A percentile compares a stretch with the other conserved stretches of the same genome.
These are phyloP conservation scores for Triglochin maritima DNA, from an alignment of 106 monocot species.

Conservation along the genomic window DNA sequence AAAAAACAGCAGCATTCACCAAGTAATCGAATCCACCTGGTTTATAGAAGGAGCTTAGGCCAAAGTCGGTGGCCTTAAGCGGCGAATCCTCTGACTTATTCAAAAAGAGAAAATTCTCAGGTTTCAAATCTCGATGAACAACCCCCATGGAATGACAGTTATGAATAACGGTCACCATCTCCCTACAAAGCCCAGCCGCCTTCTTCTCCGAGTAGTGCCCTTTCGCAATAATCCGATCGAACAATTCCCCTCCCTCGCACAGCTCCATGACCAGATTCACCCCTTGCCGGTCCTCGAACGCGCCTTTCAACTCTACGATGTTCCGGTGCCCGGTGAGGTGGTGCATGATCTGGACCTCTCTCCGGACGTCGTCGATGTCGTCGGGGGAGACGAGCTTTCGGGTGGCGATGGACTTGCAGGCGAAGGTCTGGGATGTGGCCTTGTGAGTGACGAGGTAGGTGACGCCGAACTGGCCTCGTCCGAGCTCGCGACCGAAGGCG, in stretches of 20 bases:
- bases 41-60: conserved; percentile 45
- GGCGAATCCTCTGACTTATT: conserved; percentile 35
- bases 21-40: conserved; percentile 34
- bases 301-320: conserved; percentile 18
- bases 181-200: conserved; percentile 36
- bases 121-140: conserved; percentile 62
- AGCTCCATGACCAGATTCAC: conserved; percentile 62
- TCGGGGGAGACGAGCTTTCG: conserved; percentile 6
- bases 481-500: conserved; percentile 15
- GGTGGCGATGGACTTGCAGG: conserved; percentile 24
- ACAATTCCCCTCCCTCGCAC: conserved; percentile 67
- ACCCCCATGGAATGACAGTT: conserved; percentile 50
- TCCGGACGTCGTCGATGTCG: conserved; percentile 19
- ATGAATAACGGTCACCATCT: conserved; percentile 38
- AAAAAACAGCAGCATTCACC: too few species aligned
- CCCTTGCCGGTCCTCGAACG: conserved; percentile 15
- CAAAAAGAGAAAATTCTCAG: conserved; percentile 57
- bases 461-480: conserved; percentile 21
- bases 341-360: conserved; percentile 29
- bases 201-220: conserved; percentile 45
- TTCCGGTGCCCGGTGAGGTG: conserved; percentile 24
- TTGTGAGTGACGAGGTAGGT: conserved; percentile 23
- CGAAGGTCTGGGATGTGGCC: conserved; percentile 11
- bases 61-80: conserved; percentile 52
- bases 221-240: conserved; percentile 40